These are phyloP conservation scores for Kokia cookei DNA, from an alignment of 441 rosid genomes.

Conservation along the genomic window DNA sequence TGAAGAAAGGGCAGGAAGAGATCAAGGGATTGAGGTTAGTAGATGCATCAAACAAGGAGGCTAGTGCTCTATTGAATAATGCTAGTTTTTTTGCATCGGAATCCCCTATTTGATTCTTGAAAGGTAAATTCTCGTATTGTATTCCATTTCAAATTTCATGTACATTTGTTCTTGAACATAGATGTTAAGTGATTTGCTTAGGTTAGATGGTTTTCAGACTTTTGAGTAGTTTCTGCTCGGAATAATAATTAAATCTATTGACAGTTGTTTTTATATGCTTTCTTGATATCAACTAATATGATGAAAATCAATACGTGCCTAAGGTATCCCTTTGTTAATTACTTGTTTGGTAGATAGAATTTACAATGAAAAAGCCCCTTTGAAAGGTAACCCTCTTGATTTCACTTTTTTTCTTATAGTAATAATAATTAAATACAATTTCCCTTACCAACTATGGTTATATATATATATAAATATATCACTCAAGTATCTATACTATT, in stretches of 20 bases:
- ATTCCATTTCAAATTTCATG: not conserved
- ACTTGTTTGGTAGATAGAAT: too few species aligned
- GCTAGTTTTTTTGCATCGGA: slow-evolving; percentile 53
- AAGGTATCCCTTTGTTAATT: too few species aligned
- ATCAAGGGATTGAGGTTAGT: slow-evolving; percentile 63
- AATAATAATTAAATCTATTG: too few species aligned
- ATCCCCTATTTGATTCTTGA: slow-evolving; percentile 41
- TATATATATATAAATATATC: too few species aligned
- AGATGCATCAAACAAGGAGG: slow-evolving; percentile 76
- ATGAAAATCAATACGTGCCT: too few species aligned
- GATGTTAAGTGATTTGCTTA: not conserved
- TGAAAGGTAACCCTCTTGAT: too few species aligned
- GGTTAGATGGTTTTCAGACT: not conserved
- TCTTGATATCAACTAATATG: too few species aligned
- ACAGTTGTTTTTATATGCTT: too few species aligned
- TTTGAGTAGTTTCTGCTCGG: too few species aligned
- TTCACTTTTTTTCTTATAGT: too few species aligned
- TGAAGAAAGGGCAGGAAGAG: slow-evolving; percentile 87
- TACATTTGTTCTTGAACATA: not conserved
- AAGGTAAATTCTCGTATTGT: slow-evolving; percentile 22
- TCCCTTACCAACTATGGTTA: not conserved
- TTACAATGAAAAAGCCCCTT: too few species aligned
- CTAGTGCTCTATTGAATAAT: slow-evolving; percentile 44
- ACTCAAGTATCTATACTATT: too few species aligned
- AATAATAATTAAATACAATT: not conserved